Base-by-base conservation (phyloP, 2,329 filamentous ascomycete genomes). In the Cladosporium colombiae region DNA sequence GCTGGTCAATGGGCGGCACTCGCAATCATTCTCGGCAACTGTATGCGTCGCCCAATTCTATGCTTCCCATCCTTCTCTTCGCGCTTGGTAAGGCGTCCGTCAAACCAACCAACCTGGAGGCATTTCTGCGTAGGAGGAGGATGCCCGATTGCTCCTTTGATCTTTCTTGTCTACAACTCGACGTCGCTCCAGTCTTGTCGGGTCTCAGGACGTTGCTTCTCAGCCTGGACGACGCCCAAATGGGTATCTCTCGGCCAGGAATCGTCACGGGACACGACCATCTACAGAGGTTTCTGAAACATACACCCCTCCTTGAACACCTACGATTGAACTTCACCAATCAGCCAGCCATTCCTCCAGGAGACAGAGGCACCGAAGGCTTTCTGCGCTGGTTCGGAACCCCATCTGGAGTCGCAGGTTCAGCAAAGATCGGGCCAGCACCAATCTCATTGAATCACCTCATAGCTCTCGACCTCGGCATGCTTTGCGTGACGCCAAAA, bases 1-100 rank as follows among this genome's bases (percentile, higher is more conserved):
- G 86, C 13, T 72, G 68, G 71, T 68, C 68, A 1, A 46, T 52
- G 7, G 65, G 40, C 14, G 52, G 23, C 40, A n/a, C 23, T 16
- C 46, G 27, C 4, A 21, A 59, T n/a, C 23, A 37, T n/a, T 37
- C 31, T 18, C n/a, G 31, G 23, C 7, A 6, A 8, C 16, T 8
- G 16, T 40, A 8, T 7, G 50, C 31, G 25, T 7, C 57, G 3
- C 66, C 69, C 25, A 61, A 63, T 14, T 13, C 61, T 5, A 46
- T 70, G 21, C 65, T 75, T 13, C 67, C 71, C 5, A 18, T 73
- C 11, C 11, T 75, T 8, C 57, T 75, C 18, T 67, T 62, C 33
- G 68, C 71, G 10, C 63, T 74, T 13, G 69, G 66, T 2, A 35
- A 62, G 13, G 70, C 72, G 35, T 40, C 61, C 23, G 61, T 66